Base-by-base conservation (phyloP, 2,329 filamentous ascomycete genomes). In the Ascochyta pisi region DNA sequence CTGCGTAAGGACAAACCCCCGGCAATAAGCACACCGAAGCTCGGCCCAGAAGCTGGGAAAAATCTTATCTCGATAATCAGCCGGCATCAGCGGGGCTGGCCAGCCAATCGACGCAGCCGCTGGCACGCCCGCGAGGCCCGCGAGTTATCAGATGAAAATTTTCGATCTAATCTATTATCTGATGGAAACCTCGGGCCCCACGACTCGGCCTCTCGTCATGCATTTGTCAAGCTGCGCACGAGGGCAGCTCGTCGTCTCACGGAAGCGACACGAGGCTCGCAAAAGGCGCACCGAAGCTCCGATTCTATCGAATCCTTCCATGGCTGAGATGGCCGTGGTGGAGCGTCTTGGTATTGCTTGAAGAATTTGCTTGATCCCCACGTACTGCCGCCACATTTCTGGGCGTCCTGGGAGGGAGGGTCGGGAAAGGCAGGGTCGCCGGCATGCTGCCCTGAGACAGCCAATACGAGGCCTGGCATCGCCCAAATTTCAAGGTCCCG, bases 151-250 rank as follows among this genome's bases (percentile, higher is more conserved):
- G 65, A 68, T 68, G 64, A 57, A 62, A 66, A 62, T 56, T 62
- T 63, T 65, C 57, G 44, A 67, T 67, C 64, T 65, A 63, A 67
- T 67, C 60, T 49, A 61, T 67, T 64, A 68, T 68, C 65, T 61
- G 65, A 66, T 68, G 56, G 44, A 62, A 64, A 65, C 50, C 27
- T 46, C 38, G 50, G 29, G 24, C 42, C 15, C 35, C 41, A 16
- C 35, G 34, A 15, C 23, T 42, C 23, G 42, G 37, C 29, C 38
- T 37, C n/a, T 54, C 31, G 38, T 44, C 50, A 46, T 53, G 22
- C 31, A 45, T 31, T 45, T 41, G 54, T 39, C 44, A 47, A 44
- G 27, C 38, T 19, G 37, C 22, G 38, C 12, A 27, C 4, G 33
- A 3, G 16, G 26, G 10, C 40, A 16, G 8, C 7, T 22, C 40